These are phyloP conservation scores for Astrephomene gubernaculifera DNA, from an alignment of 139 green algal species.

Conservation along the genomic window DNA sequence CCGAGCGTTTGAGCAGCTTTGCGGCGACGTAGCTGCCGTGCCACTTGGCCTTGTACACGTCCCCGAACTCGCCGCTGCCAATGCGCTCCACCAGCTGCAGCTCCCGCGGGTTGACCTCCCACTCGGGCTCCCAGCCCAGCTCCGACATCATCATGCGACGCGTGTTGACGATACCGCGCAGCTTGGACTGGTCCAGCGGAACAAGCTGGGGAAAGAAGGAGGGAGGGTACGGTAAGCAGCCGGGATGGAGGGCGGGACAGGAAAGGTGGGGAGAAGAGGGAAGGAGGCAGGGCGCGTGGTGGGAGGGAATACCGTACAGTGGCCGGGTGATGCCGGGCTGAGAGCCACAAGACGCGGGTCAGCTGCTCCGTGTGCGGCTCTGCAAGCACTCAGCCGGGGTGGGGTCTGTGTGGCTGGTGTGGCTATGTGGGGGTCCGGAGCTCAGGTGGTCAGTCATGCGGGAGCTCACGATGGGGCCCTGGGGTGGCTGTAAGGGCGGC, in stretches of 20 bases:
- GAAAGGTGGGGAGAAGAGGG: background rate
- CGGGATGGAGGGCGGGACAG: background rate
- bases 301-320: no score
- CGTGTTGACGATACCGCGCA: conserved; percentile 75
- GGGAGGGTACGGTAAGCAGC: background rate
- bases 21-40: conserved; percentile 83
- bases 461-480: no score
- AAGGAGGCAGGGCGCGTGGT: background rate
- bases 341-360: no score
- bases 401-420: no score
- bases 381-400: no score
- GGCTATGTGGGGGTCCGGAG: no score
- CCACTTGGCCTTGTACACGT: conserved; percentile 91
- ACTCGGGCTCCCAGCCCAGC: conserved; percentile 85
- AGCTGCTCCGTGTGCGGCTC: no score
- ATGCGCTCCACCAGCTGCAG: conserved; percentile 84
- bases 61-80: conserved; percentile 90
- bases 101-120: conserved; percentile 87
- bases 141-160: conserved; percentile 50
- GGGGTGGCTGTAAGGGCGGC: no score
- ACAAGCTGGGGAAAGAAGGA: conserved; percentile 64
- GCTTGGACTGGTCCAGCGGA: conserved; percentile 62
- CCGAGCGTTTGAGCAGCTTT: conserved; percentile 89
- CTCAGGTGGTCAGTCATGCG: no score
- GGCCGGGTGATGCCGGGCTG: no score